Conservation (phyloP, 768 basidiomycete genomes). For the Hemileccinum rubropunctum region DNA sequence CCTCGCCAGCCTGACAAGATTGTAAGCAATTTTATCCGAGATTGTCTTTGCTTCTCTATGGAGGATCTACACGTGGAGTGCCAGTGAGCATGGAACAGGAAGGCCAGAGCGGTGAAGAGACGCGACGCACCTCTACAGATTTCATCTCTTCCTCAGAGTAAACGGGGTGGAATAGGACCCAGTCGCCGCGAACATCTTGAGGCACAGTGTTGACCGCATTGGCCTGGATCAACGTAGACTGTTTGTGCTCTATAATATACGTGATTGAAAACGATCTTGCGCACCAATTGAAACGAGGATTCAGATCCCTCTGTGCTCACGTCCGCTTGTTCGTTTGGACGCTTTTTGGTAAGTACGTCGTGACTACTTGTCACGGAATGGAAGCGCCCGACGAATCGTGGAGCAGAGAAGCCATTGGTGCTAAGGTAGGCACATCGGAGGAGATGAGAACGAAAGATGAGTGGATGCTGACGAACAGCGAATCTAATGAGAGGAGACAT, state of each 20-base stretch:
- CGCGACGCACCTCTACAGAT: constrained; percentile 57
- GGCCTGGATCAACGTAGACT: constrained; percentile 20
- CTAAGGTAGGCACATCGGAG: neutral
- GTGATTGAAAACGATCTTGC: neutral
- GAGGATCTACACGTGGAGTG: constrained; percentile 51
- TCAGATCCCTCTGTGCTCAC: constrained; percentile 35
- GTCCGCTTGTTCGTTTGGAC: constrained; percentile 18
- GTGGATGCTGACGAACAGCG: constrained; percentile 7
- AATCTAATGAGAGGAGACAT: constrained; percentile 19
- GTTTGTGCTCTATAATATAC: constrained; percentile 25
- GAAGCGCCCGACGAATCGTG: constrained; percentile 14
- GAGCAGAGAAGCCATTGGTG: constrained; percentile 1
- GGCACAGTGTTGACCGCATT: constrained; percentile 55
- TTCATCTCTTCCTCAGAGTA: constrained; percentile 74
- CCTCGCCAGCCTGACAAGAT: constrained; percentile 58
- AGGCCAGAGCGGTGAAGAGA: constrained; percentile 1
- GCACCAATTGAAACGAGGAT: neutral
- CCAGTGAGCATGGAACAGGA: constrained; percentile 3
- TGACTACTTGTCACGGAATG: constrained; percentile 25
- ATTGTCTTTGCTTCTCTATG: constrained; percentile 61
- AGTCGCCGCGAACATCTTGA: constrained; percentile 64
- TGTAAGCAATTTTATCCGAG: constrained; percentile 69
- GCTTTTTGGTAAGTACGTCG: constrained; percentile 23
- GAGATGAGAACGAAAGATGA: constrained; percentile 12
- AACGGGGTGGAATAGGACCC: constrained; percentile 93